Evolutionary conservation across 2,329 filamentous ascomycete species (phyloP), one percentile per base, ranked within the genome.

Genomic region (Penicillium sp.): DNA sequence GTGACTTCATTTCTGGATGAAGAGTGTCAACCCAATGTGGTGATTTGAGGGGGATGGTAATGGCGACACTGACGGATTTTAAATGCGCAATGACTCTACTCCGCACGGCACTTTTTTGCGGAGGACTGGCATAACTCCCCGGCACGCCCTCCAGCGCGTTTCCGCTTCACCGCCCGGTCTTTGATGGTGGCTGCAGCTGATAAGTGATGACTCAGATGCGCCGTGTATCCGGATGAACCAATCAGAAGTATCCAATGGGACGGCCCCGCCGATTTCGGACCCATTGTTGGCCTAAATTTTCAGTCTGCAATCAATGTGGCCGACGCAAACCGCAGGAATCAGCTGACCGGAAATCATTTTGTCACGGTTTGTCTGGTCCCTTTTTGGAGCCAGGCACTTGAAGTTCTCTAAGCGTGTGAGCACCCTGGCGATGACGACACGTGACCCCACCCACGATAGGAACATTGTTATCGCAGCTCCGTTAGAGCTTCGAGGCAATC

Each of bases 101-200:
- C 52, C 67, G 58, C 59, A 53, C 51, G 22, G 51, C 65, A 65
- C 58, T 48, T 60, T 60, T 62, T 57, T 59, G 61, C 70, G 71
- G 70, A 73, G 65, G 63, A 53, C 56, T 52, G 62, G 48, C 51
- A 66, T 62, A 71, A 71, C 71, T 75, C 72, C 72, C 70, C 59
- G 51, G 52, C 53, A 51, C 35, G 51, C 51, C 35, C 22, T 28
- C 4, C 35, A 30, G 51, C 22, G 14, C 28, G 28, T 5, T 38
- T 35, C n/a, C 22, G 22, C 35, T 42, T 53, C 51, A 53, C 51
- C 51, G 51, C 51, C 51, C 37, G 35, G 22, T 3, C 10, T 16
- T 40, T 42, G 14, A 8, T 11, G 22, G 33, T 22, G 7, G 6
- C 22, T 40, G 49, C 11, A 16, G 51, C 13, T 28, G 25, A 55